Evolutionary conservation across 2,329 filamentous ascomycete species (phyloP), one percentile per base, ranked within the genome.

Genomic region (Colletotrichum sp.): DNA sequence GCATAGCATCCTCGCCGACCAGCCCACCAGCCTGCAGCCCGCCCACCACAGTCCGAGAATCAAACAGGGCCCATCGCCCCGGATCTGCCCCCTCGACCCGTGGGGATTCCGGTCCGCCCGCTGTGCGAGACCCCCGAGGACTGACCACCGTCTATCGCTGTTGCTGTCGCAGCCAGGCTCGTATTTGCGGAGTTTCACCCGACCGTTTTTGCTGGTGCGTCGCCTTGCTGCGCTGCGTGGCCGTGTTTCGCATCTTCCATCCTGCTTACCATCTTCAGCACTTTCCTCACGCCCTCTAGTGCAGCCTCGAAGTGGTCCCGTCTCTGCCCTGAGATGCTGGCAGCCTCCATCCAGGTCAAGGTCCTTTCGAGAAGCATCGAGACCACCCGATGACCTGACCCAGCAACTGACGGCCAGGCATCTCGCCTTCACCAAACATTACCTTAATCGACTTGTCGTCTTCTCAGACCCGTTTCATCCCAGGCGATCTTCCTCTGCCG

Each of bases 131-230:
- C 28, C 65, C 18, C 18, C 9, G 21, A 21, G 30, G 57, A 32
- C 39, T 34, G 21, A 49, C 30, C 52, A 16, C 34, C 60, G 34
- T 32, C 49, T 34, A 69, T 55, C 64, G 57, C 57, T 21, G 59
- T 62, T 34, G n/a, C 44, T 49, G 28, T 34, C 28, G 65, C 65
- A 60, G 24, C 49, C 34, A 26, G 32, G 24, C 70, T 76, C 73
- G 73, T 76, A 73, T 76, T 70, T 76, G 44, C 64, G 32, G 28
- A 69, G 73, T 76, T 76, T 76, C 73, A 76, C 73, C 70, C 59
- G 70, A 69, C 73, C 57, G 57, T 69, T 73, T 44, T 39, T 64
- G 55, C 70, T 72, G 57, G 55, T 69, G 73, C 65, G 49, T 15
- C 55, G 36, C 8, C 24, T 15, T 72, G 28, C 72, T 72, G 55